Conservation (phyloP, 2,329 filamentous ascomycete species). For the Thielaviopsis ethacetica region DNA sequence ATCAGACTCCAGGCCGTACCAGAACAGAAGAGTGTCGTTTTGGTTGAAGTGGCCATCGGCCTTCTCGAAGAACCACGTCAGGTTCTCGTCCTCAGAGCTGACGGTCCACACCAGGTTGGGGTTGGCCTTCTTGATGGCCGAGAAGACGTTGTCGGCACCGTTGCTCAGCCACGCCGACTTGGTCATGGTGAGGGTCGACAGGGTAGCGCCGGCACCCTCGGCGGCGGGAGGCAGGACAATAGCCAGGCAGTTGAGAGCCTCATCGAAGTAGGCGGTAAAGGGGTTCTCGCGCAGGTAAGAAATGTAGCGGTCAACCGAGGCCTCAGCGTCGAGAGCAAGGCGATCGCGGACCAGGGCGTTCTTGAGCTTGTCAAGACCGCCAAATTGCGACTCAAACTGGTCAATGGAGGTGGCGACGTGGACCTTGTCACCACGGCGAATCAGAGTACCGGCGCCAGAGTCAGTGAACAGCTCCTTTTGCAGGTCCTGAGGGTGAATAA, state of each 20-base stretch:
- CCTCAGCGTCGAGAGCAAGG: conserved; percentile 63
- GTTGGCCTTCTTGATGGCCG: conserved; percentile 84
- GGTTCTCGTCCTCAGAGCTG: conserved; percentile 85
- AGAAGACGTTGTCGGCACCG: conserved; percentile 87
- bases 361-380: conserved; percentile 51
- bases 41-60: conserved; percentile 79
- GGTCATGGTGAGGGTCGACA: conserved; percentile 83
- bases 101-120: conserved; percentile 92
- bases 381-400: conserved; percentile 48
- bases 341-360: conserved; percentile 67
- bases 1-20: conserved; percentile 74
- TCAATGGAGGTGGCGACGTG: conserved; percentile 53
- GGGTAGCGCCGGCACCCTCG: conserved; percentile 55
- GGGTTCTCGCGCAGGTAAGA: conserved; percentile 58
- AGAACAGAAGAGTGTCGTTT: conserved; percentile 84
- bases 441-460: conserved; percentile 83
- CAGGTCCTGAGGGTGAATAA: conserved; percentile 89
- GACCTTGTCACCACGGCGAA: conserved; percentile 82
- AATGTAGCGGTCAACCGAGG: conserved; percentile 75
- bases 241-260: conserved; percentile 80
- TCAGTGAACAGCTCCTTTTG: conserved; percentile 97
- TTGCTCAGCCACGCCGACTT: conserved; percentile 92
- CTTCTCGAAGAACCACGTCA: conserved; percentile 98
- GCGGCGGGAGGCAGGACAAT: conserved; percentile 64
- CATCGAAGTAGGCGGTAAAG: conserved; percentile 91